phyloP scores from a whole-genome alignment of 352 stramenopile genomes.

The Globisporangium nunn region DNA sequence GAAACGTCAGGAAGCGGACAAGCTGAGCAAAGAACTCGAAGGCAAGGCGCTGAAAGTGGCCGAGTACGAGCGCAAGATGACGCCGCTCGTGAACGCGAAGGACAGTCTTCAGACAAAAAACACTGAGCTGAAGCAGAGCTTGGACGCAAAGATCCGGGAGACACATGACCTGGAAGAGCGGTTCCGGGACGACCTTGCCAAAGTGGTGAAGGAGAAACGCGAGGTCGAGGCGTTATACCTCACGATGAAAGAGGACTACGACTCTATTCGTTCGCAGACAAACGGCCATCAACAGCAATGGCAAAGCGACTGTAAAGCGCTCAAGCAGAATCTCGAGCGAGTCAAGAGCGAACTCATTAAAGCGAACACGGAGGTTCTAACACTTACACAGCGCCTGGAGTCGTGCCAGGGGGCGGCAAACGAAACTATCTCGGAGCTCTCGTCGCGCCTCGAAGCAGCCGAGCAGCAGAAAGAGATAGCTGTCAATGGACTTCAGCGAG shows the following conservation, averaged over 20 bases:
- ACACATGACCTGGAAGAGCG: constrained; percentile 43
- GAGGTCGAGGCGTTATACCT: constrained; percentile 41
- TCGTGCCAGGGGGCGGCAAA: constrained; percentile 45
- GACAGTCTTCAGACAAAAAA: constrained; percentile 50
- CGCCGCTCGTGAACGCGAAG: constrained; percentile 32
- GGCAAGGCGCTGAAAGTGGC: constrained; percentile 26
- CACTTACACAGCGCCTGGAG: constrained; percentile 45
- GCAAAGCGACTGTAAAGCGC: constrained; percentile 31
- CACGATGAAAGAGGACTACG: constrained; percentile 47
- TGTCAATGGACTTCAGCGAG: constrained; percentile 29
- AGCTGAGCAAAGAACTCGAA: constrained; percentile 48
- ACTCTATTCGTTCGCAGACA: constrained; percentile 32
- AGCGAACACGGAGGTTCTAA: constrained; percentile 31
- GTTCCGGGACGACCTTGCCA: constrained; percentile 37
- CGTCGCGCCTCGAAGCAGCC: constrained; percentile 30
- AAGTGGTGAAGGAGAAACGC: constrained; percentile 43
- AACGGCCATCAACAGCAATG: constrained; percentile 30
- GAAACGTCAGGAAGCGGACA: constrained; percentile 58
- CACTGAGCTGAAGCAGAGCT: constrained; percentile 42
- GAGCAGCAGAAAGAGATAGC: constrained; percentile 50
- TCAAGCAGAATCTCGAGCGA: constrained; percentile 48
- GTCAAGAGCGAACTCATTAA: constrained; percentile 47
- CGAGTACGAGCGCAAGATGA: constrained; percentile 60
- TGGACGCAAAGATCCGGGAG: constrained; percentile 48
- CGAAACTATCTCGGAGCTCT: constrained; percentile 55